Conservation (phyloP, 108 stramenopile genomes). For the Ochromonas danica region DNA sequence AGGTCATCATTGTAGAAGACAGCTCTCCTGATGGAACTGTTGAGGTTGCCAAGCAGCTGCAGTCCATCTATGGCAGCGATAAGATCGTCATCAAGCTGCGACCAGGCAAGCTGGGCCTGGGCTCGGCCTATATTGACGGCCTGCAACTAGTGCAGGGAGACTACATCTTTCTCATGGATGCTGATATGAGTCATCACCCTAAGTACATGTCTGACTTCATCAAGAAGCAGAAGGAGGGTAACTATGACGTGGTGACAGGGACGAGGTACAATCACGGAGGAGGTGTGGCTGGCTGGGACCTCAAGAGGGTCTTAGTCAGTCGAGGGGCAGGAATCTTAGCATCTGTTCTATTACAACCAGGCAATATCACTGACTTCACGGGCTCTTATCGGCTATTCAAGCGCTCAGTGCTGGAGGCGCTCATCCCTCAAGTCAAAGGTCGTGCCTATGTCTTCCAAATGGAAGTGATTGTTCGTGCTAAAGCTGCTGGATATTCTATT, state of each 20-base stretch:
- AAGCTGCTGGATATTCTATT: slow-evolving; percentile 71
- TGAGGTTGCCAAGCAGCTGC: slow-evolving; percentile 80
- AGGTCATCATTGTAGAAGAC: slow-evolving; percentile 95
- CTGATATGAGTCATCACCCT: slow-evolving; percentile 94
- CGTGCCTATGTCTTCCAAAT: slow-evolving; percentile 98
- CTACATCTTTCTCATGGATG: slow-evolving; percentile 93
- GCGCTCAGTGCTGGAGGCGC: slow-evolving; percentile 71
- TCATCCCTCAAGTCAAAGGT: slow-evolving; percentile 75
- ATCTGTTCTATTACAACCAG: slow-evolving; percentile 80
- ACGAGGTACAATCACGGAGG: slow-evolving; percentile 83
- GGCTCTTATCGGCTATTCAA: slow-evolving; percentile 92
- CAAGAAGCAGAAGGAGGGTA: slow-evolving; percentile 49
- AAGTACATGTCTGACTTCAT: slow-evolving; percentile 90
- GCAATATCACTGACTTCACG: slow-evolving; percentile 87
- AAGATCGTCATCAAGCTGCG: slow-evolving; percentile 76
- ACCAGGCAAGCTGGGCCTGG: slow-evolving; percentile 87
- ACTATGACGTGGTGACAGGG: slow-evolving; percentile 86
- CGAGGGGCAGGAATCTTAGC: slow-evolving; percentile 94
- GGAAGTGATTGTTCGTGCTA: slow-evolving; percentile 89
- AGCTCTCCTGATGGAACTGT: slow-evolving; percentile 87
- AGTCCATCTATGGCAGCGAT: slow-evolving; percentile 71
- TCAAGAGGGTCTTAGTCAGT: slow-evolving; percentile 80
- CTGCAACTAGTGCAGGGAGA: slow-evolving; percentile 73
- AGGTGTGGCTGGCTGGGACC: slow-evolving; percentile 80
- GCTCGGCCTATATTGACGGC: slow-evolving; percentile 88